Base-by-base conservation (phyloP, 805 yeast genomes). In the Candida rishiriensis region DNA sequence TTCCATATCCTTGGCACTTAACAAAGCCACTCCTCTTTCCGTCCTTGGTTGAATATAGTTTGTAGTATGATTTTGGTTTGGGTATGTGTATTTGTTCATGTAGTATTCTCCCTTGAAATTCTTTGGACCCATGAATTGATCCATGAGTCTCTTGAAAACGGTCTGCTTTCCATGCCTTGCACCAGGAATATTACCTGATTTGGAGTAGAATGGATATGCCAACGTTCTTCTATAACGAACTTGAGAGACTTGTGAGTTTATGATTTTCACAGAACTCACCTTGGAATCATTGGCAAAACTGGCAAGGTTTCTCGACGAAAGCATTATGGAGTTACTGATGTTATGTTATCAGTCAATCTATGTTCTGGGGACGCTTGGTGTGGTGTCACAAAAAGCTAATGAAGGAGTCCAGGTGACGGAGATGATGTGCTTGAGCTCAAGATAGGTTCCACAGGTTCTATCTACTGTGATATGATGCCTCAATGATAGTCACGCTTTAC, bases 81-180 rank as follows among this genome's bases (percentile, higher is more conserved):
- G 81, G 50, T 73, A 72, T 55, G 75, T 80, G 64, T 87, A 85
- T 61, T 83, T 87, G 73, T 88, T 90, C 59, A 79, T 66, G 49
- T 73, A 73, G 63, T 87, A 86, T 52, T 87, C 88, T 15, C 96
- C 96, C 63, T 84, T 83, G 66, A 79, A 79, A 65, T 88, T 88
- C 61, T 73, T 78, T 33, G 91, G 91, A 3, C 97, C 97, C 44
- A 89, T 69, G 68, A 88, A 89, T 51, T 75, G 78, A 52, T 79
- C 78, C 76, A 88, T 70, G 34, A 80, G 79, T 60, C 78, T 72
- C 55, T 77, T 78, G 59, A 84, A 71, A 46, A 75, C 77, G 9
- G 85, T 73, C 51, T 62, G 66, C 41, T 71, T 73, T 47, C 63
- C 59, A 51, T 63, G 47, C 43, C 61, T 52, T 17, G 60, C 43